phyloP scores from a whole-genome alignment of 108 stramenopile genomes.

The Cyclotella cryptica region DNA sequence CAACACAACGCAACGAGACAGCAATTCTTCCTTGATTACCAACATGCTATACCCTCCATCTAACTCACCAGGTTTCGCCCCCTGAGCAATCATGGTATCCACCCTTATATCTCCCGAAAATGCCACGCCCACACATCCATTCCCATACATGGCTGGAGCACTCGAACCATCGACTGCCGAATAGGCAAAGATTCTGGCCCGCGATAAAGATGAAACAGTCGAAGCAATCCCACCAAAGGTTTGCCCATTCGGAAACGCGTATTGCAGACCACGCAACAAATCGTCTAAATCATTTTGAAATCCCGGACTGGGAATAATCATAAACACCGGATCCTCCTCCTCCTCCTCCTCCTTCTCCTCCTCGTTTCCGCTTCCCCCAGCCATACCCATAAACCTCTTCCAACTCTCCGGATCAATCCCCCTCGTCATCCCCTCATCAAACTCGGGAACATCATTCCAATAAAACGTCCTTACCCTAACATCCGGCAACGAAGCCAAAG shows the following conservation, averaged over 20 bases:
- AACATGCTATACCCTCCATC: too few species aligned
- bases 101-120: conserved; percentile 71
- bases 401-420: conserved; percentile 2
- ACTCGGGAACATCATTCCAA: conserved; percentile 73
- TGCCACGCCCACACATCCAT: conserved; percentile 81
- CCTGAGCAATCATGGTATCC: conserved; percentile 79
- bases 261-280: conserved; percentile 58
- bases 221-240: conserved; percentile 81
- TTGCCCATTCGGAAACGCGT: conserved; percentile 43
- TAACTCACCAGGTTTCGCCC: conserved; percentile 68
- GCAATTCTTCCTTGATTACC: too few species aligned
- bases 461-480: conserved; percentile 69
- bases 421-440: conserved; percentile 35
- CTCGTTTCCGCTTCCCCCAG: too few species aligned
- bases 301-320: conserved; percentile 76
- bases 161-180: conserved; percentile 20
- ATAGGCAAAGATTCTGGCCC: conserved; percentile 75
- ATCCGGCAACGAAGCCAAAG: conserved; percentile 75
- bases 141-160: conserved; percentile 42
- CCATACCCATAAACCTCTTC: conserved; percentile 6
- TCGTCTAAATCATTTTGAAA: conserved; percentile 81
- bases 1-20: too few species aligned
- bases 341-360: conserved; percentile 28
- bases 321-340: conserved; percentile 56
- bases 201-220: conserved; percentile 72